phyloP scores from a whole-genome alignment of 306 rosid species.

The Lupinus albus region DNA sequence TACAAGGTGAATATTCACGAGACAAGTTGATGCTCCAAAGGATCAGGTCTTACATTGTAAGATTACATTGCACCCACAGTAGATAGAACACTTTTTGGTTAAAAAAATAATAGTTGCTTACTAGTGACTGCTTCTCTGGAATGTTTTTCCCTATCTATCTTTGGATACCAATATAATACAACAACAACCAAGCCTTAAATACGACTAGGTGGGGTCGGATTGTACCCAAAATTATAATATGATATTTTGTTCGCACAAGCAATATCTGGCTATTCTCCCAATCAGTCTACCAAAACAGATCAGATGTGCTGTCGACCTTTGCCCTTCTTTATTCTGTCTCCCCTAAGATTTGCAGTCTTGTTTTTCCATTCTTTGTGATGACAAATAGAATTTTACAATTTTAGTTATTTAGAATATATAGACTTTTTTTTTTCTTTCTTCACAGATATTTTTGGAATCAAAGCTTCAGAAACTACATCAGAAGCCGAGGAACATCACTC shows the following conservation, averaged over 20 bases:
- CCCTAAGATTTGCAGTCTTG: slow-evolving; percentile 3
- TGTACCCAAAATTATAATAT: slow-evolving; percentile 6
- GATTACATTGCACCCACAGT: slow-evolving; percentile 52
- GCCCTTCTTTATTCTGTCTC: slow-evolving; percentile 14
- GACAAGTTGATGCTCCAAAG: slow-evolving; percentile 99
- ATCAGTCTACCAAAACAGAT: no score
- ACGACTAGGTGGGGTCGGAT: no score
- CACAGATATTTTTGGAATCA: slow-evolving; percentile 76
- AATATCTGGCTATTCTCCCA: neutral
- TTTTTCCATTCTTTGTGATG: slow-evolving; percentile 18
- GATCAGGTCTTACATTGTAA: slow-evolving; percentile 98
- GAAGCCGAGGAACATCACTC: slow-evolving; percentile 45
- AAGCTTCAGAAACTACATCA: slow-evolving; percentile 58
- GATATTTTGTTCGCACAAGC: slow-evolving; percentile 1
- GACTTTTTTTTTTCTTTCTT: slow-evolving; percentile 24
- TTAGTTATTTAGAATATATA: slow-evolving; percentile 16
- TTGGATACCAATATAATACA: slow-evolving; percentile 1
- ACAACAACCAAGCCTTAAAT: no score
- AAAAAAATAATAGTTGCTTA: slow-evolving; percentile 23
- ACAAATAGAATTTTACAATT: neutral
- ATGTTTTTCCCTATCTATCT: neutral
- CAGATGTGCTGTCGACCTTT: neutral
- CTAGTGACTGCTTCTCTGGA: slow-evolving; percentile 3
- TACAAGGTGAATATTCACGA: slow-evolving; percentile 87
- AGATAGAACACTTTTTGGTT: slow-evolving; percentile 39